phyloP scores from a whole-genome alignment of 257 asterid genomes.

The Avicennia marina region DNA sequence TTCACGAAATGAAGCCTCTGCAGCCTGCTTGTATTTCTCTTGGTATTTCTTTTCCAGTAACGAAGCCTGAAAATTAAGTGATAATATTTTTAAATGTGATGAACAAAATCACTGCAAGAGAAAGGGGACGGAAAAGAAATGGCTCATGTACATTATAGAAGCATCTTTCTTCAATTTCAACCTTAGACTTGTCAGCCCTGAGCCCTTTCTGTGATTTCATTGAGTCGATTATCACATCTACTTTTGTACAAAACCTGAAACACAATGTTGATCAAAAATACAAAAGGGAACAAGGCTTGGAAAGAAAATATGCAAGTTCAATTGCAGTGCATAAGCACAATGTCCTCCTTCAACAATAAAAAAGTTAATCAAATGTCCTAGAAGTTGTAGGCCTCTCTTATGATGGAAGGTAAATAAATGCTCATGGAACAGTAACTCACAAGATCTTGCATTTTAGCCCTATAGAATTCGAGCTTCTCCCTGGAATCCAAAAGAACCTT shows the following conservation, averaged over 20 bases:
- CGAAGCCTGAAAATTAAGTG: conserved; percentile 61
- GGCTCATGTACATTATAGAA: conserved; percentile 5
- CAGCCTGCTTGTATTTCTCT: conserved; percentile 87
- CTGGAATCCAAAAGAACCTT: conserved; percentile 75
- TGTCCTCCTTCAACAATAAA: too few relatives aligned
- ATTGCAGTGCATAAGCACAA: not conserved
- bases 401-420: not conserved
- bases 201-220: conserved; percentile 96
- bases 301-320: conserved; percentile 4
- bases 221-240: conserved; percentile 95
- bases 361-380: too few relatives aligned
- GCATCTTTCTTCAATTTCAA: conserved; percentile 23
- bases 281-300: conserved; percentile 14
- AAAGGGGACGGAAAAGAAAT: not conserved
- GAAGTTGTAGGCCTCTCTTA: too few relatives aligned
- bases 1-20: conserved; percentile 93
- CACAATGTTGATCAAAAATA: conserved; percentile 8
- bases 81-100: not conserved
- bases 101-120: not conserved
- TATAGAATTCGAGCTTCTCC: conserved; percentile 90
- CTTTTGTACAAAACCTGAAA: conserved; percentile 88
- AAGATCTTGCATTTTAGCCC: conserved; percentile 98
- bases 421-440: conserved; percentile 43
- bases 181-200: conserved; percentile 89
- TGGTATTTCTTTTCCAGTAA: conserved; percentile 80